Evolutionary conservation across 495 filamentous ascomycete genomes (phyloP), one percentile per base, ranked within the genome.

Genomic region (Xylaria acuta): DNA sequence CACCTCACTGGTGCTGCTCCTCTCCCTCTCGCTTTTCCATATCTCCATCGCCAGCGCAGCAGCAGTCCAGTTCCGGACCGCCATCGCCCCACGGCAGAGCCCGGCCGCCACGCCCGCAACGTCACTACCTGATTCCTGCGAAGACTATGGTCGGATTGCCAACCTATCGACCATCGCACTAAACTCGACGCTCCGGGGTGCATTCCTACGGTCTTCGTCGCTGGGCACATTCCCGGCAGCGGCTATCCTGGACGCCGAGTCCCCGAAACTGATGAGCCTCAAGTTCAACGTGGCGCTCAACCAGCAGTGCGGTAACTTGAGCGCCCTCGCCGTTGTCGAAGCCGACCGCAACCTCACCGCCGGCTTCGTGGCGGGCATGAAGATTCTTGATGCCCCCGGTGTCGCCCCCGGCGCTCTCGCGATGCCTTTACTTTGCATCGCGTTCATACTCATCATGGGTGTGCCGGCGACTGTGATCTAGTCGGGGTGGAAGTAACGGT

Each of bases 101-200:
- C 59, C 58, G 30, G 32, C 69, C 59, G 41, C 56, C 40, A 70
- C 68, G 32, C 41, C 70, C 3, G 36, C 62, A 25, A 22, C 36
- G 18, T 11, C 36, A 38, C 51, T 71, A 5, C 41, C 60, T 16
- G 64, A 69, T 11, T 71, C 43, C 36, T 82, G 79, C 71, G 49
- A 65, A 62, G 73, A 76, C 43, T 82, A 82, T 70, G 59, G 73
- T 20, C 56, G 47, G 7, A 76, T 77, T 0, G 76, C 76, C 0
- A 78, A 77, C 75, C 45, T 72, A 30, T 77, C 75, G 18, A 67
- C 59, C 65, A 80, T 82, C 67, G 77, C 75, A 32, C 12, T 51
- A 18, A 82, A 80, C 75, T 73, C 72, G 47, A 77, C 79, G 54
- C 79, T 76, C 68, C 79, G 80, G 30, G 66, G 69, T 53, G 75